Evolutionary conservation across 345 rosid species (phyloP), one percentile per base, ranked within the genome.

Genomic region (Kernera saxatilis): DNA sequence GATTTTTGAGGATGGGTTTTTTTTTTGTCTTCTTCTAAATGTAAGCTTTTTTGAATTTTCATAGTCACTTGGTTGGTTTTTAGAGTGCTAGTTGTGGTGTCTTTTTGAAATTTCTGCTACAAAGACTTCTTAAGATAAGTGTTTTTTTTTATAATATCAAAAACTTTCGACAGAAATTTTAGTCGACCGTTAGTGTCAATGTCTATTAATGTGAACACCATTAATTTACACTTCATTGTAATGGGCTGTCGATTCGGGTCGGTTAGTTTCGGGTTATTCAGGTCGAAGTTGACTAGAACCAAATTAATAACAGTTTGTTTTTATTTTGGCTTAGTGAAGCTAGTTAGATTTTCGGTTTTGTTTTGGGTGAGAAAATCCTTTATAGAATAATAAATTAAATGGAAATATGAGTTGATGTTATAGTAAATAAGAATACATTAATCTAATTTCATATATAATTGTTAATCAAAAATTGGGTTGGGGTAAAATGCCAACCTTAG

Each of bases 31-130:
- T 56, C 14, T 69, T 57, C 3, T 45, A 44, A 49, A 21, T 32
- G 19, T 53, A 23, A 33, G 58, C 67, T 41, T 65, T 56, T 36
- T 73, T 66, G 59, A 65, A 48, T 19, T 56, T 64, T 73, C 77
- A 1, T 26, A 26, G 51, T 36, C 19, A 56, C 43, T 54, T 64
- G 32, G 36, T 35, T 44, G 58, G 36, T 18, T 26, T 46, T 64
- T 15, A 56, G 64, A 73, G 59, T 65, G 49, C 52, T 55, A 33
- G 40, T 46, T 30, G 63, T 50, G 52, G 12, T 54, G 70, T 14
- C 17, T 55, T 64, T 35, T 53, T 64, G 71, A 65, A 73, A 45
- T 26, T 55, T 73, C 12, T 56, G 59, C 35, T 22, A 21, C 43
- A 27, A 46, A 10, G 36, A 62, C 62, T 40, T 53, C 11, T 21